Conservation (phyloP, 352 stramenopile species). For the Blastocystis sp. region DNA sequence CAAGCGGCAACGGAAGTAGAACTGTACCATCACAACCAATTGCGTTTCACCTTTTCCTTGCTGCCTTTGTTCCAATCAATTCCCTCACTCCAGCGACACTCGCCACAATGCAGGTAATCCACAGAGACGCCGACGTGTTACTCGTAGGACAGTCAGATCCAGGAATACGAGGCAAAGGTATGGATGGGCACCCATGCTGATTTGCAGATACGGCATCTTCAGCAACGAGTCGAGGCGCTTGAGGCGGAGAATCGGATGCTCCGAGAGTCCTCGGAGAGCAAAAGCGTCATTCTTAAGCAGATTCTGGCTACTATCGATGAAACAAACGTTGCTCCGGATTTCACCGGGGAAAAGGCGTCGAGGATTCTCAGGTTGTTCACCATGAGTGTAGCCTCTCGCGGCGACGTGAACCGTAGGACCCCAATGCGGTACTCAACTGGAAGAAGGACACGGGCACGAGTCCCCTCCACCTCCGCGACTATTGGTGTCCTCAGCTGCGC, state of each 20-base stretch:
- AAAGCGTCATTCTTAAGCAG: not conserved
- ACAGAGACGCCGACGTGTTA: too few relatives aligned
- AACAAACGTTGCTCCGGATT: constrained; percentile 14
- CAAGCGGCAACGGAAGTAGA: not conserved
- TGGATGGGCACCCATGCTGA: not conserved
- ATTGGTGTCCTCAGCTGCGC: not conserved
- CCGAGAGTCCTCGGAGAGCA: not conserved
- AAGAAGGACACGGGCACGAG: constrained; percentile 7
- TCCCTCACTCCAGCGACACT: too few relatives aligned
- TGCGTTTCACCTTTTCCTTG: too few relatives aligned
- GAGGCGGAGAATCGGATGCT: constrained; percentile 12
- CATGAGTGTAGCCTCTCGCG: not conserved
- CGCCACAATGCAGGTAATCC: too few relatives aligned
- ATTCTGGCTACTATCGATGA: constrained; percentile 31
- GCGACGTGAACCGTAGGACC: not conserved
- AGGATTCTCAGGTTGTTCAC: not conserved
- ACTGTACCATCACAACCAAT: not conserved
- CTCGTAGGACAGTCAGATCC: too few relatives aligned
- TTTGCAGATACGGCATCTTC: not conserved
- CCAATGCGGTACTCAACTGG: not conserved
- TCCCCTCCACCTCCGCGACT: constrained; percentile 42
- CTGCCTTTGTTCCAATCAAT: too few relatives aligned
- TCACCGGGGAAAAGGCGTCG: constrained; percentile 19
- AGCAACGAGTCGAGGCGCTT: constrained; percentile 5
- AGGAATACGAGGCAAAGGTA: not conserved